Evolutionary conservation across 305 asterid species (phyloP).

Genomic region (Solanum hybrid): DNA sequence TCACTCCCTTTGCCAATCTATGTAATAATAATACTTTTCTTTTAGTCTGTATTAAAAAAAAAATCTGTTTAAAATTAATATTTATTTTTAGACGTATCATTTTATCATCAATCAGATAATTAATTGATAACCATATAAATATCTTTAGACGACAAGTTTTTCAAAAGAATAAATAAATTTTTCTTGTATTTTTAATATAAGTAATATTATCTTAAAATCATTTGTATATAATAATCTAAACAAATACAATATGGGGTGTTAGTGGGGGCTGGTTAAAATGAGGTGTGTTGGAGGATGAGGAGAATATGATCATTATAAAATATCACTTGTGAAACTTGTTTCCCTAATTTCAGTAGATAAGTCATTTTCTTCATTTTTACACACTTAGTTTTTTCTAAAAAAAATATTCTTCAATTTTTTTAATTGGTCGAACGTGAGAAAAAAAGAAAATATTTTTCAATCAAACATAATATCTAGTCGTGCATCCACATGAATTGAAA

Average conservation of each 20-base stretch:
- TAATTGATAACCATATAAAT: background rate
- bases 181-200: background rate
- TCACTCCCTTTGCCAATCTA: background rate
- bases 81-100: background rate
- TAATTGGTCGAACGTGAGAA: background rate
- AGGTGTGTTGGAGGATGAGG: background rate
- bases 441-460: too few species aligned
- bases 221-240: background rate
- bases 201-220: too few species aligned
- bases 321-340: background rate
- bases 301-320: background rate
- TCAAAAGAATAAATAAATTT: background rate
- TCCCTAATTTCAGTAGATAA: background rate
- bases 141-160: background rate
- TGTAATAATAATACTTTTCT: background rate
- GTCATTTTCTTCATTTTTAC: background rate
- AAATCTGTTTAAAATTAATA: background rate
- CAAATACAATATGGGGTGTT: background rate
- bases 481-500: background rate
- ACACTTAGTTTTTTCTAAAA: too few species aligned
- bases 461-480: background rate
- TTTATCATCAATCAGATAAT: background rate
- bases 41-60: background rate
- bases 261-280: background rate
- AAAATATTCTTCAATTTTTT: too few species aligned